Base-by-base conservation (phyloP, 768 basidiomycete species). In the Leccinum barrowsii region DNA sequence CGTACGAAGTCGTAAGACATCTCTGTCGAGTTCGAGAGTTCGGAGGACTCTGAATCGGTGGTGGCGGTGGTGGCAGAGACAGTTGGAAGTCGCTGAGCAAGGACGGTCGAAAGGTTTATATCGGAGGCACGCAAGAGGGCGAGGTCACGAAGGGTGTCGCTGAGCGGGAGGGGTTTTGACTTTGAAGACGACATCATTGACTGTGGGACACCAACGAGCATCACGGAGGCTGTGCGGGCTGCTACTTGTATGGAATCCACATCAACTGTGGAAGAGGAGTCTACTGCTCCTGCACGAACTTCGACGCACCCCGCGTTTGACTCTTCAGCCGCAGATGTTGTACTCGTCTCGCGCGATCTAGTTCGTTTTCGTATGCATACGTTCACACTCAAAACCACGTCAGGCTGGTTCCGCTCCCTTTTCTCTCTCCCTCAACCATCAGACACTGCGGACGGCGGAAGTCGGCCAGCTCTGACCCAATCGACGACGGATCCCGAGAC, bases 101-200 rank as follows among this genome's bases (percentile, higher is more conserved):
- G 68, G 34, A 77, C 52, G 8, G 50, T 56, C 5, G 74, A 65
- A 17, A 82, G 62, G 59, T 80, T 75, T 48, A 81, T 59, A 22
- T 80, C 82, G 10, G 85, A 83, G 26, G 83, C 82, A 42, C 86
- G 82, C 19, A 92, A 74, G 32, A 89, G 71, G 5, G 90, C 89
- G 22, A 92, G 81, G 71, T 92, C 90, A 12, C 80, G 85, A 37
- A 91, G 77, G 7, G 83, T 84, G 56, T 84, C 80, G 24, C 65
- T 55, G 47, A 90, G 77, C 7, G 83, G 75, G 44, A 91, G 76
- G 12, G 84, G 80, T 55, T 67, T 69, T 26, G 65, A 55, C 74
- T 74, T 76, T 76, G 63, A 62, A 4, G 71, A 59, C 11, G 60
- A 63, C 67, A 69, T 28, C 67, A 69, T 28, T 69, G 5, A 42